These are phyloP conservation scores for Xylaria digitata DNA, from an alignment of 2,329 filamentous ascomycete species.

Conservation along the genomic window DNA sequence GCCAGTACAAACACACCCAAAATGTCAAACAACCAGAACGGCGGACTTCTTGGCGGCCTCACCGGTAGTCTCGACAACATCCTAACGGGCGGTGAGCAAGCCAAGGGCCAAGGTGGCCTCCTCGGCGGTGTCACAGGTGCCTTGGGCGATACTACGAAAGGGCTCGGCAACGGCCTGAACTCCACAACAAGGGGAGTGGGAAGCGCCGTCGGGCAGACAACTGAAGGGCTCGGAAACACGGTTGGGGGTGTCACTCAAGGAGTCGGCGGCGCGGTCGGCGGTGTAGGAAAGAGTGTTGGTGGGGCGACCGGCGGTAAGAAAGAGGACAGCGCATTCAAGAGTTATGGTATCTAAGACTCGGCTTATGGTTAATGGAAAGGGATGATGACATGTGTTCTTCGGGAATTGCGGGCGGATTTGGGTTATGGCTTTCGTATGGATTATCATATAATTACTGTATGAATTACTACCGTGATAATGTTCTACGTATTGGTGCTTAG, in stretches of 20 bases:
- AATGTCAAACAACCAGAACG: slow-evolving; percentile 51
- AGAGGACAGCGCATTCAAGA: slow-evolving; percentile 44
- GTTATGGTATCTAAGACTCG: slow-evolving; percentile 44
- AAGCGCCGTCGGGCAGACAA: slow-evolving; percentile 49
- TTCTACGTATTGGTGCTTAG: not conserved
- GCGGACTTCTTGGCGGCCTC: slow-evolving; percentile 51
- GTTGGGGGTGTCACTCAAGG: slow-evolving; percentile 45
- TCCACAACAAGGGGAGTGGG: slow-evolving; percentile 48
- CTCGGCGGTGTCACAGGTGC: slow-evolving; percentile 49
- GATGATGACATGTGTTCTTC: not conserved
- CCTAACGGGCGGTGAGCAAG: slow-evolving; percentile 51
- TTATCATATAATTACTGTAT: slow-evolving; percentile 11
- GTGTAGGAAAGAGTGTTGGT: slow-evolving; percentile 34
- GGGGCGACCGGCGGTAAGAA: slow-evolving; percentile 35
- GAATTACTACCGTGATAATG: not conserved
- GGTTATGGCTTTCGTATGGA: not conserved
- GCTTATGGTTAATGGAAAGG: not conserved
- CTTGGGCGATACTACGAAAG: slow-evolving; percentile 48
- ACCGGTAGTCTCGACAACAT: slow-evolving; percentile 51
- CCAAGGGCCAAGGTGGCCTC: slow-evolving; percentile 50
- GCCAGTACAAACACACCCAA: slow-evolving; percentile 3
- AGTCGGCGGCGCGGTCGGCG: slow-evolving; percentile 37
- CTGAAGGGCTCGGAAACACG: slow-evolving; percentile 46
- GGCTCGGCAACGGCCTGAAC: slow-evolving; percentile 49
- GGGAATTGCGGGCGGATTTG: not conserved